Evolutionary conservation across 1,284 basidiomycete genomes (phyloP).

Genomic region (Pseudozyma thailandica): DNA sequence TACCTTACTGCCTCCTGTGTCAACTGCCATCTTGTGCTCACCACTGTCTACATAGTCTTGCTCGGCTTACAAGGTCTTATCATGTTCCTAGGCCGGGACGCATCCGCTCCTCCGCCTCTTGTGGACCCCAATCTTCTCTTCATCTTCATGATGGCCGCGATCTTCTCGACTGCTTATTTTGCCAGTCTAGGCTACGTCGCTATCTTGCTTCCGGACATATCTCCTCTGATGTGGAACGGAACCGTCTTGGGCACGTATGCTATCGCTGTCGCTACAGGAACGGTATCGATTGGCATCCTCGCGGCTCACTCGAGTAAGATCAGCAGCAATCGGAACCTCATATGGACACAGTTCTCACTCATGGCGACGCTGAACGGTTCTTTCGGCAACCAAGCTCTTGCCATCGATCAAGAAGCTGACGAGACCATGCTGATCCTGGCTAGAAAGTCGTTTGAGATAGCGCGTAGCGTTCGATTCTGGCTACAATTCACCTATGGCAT

Average conservation of each 20-base stretch:
- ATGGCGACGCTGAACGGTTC: not conserved
- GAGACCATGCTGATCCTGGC: slow-evolving; percentile 2
- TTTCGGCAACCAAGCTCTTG: not conserved
- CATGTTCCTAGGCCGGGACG: slow-evolving; percentile 2
- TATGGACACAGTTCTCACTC: not conserved
- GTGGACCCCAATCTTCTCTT: slow-evolving; percentile 14
- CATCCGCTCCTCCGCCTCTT: not conserved
- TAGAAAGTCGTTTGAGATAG: slow-evolving; percentile 2
- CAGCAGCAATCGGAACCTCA: not conserved
- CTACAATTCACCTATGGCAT: slow-evolving; percentile 1
- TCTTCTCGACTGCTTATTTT: slow-evolving; percentile 32
- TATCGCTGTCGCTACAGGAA: not conserved
- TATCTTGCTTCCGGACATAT: slow-evolving; percentile 22
- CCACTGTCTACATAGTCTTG: slow-evolving; percentile 10
- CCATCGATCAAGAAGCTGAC: not conserved
- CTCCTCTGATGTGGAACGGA: slow-evolving; percentile 29
- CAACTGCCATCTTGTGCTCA: slow-evolving; percentile 32
- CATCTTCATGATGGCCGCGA: slow-evolving; percentile 3
- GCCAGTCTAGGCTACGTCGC: slow-evolving; percentile 37
- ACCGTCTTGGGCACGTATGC: slow-evolving; percentile 2
- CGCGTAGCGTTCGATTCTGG: slow-evolving; percentile 9
- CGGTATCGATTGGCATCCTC: not conserved
- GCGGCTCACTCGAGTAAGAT: slow-evolving; percentile 2
- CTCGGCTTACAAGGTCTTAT: slow-evolving; percentile 13
- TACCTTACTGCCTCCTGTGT: slow-evolving; percentile 38